These are phyloP conservation scores for Sporobolomyces roseus DNA, from an alignment of 768 basidiomycete species.

Conservation along the genomic window DNA sequence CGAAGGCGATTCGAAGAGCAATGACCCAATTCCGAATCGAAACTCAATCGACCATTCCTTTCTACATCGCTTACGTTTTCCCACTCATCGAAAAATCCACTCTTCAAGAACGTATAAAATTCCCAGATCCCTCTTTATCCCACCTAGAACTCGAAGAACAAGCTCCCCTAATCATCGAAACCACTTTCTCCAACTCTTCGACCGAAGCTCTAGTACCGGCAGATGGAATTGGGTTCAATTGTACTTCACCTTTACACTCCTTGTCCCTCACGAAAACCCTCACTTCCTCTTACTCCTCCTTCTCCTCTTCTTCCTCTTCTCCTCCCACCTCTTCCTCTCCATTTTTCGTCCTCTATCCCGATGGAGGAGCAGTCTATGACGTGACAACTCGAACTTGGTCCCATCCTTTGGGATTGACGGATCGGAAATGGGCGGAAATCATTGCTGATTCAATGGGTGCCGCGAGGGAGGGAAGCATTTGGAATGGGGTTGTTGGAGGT, in stretches of 20 bases:
- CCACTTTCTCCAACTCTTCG: constrained; percentile 8
- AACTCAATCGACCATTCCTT: constrained; percentile 27
- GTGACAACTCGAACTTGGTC: constrained; percentile 45
- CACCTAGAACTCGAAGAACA: constrained; percentile 1
- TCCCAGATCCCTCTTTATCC: constrained; percentile 32
- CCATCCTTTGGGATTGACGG: constrained; percentile 36
- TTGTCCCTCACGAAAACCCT: constrained; percentile 37
- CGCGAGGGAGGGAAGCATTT: constrained; percentile 27
- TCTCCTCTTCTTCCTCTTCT: not conserved
- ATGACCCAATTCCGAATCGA: constrained; percentile 43
- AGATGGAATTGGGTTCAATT: constrained; percentile 49
- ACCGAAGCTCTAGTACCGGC: constrained; percentile 6
- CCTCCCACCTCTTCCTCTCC: not conserved
- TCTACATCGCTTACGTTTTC: constrained; percentile 48
- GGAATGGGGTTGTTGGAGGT: constrained; percentile 47
- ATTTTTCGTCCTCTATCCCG: constrained; percentile 48
- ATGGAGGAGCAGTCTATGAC: constrained; percentile 50
- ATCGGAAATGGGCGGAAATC: constrained; percentile 42
- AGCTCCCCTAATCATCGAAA: constrained; percentile 15
- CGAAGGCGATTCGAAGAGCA: constrained; percentile 47
- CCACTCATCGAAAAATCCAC: constrained; percentile 23
- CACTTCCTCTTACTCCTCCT: constrained; percentile 11
- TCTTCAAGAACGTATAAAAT: constrained; percentile 10
- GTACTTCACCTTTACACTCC: constrained; percentile 47
- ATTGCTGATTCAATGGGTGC: constrained; percentile 37